These are phyloP conservation scores for Pythium rhizo-oryzae DNA, from an alignment of 352 stramenopile species.

Conservation along the genomic window DNA sequence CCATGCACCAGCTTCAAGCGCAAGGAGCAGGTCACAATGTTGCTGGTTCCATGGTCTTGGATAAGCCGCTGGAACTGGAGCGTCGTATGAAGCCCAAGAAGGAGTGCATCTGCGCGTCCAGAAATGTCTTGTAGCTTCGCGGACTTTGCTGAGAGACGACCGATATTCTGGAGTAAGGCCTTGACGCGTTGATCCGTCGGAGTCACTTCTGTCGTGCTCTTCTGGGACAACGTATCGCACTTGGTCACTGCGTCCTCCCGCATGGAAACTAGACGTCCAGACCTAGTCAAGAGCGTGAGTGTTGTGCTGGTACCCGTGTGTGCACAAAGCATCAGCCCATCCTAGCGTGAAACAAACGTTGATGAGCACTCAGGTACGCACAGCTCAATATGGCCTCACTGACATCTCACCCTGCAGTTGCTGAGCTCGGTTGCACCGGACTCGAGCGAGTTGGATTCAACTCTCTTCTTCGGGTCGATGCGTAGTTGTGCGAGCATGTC, in stretches of 20 bases:
- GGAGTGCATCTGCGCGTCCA: conserved; percentile 38
- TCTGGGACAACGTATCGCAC: background rate
- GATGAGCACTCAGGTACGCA: background rate
- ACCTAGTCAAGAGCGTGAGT: conserved; percentile 10
- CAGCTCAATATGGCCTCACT: background rate
- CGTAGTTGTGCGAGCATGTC: conserved; percentile 6
- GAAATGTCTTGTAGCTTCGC: conserved; percentile 29
- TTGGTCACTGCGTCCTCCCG: background rate
- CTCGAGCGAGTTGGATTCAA: background rate
- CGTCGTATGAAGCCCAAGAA: conserved; percentile 46
- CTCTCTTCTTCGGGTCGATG: background rate
- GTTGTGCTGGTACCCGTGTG: background rate
- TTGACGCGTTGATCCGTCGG: conserved; percentile 19
- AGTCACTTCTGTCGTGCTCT: background rate
- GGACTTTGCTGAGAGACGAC: conserved; percentile 10
- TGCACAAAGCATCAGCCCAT: conserved; percentile 3
- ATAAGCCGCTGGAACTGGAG: conserved; percentile 43
- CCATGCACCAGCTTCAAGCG: conserved; percentile 12
- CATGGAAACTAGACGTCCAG: conserved; percentile 9
- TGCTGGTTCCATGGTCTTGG: conserved; percentile 8
- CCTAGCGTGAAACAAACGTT: background rate
- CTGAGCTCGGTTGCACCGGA: background rate
- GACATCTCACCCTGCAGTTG: background rate
- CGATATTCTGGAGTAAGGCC: conserved; percentile 21
- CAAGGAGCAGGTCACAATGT: conserved; percentile 4